Evolutionary conservation across 2,329 filamentous ascomycete species (phyloP).

Genomic region (Chaetomium globosum): DNA sequence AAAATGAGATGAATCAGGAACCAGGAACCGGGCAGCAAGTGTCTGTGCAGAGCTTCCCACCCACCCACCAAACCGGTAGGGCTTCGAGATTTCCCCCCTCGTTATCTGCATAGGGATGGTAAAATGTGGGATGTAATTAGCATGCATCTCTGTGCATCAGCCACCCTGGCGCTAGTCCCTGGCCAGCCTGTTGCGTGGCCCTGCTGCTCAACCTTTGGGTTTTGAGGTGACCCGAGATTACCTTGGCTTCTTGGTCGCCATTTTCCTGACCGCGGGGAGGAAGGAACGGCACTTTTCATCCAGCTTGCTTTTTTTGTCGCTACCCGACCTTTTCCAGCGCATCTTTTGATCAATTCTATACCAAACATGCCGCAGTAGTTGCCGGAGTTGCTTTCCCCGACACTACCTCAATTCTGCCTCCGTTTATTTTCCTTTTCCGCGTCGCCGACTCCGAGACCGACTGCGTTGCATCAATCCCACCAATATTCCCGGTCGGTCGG

Average conservation of each 20-base stretch:
- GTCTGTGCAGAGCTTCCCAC: not conserved
- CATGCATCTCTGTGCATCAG: constrained; percentile 4
- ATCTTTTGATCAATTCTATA: not conserved
- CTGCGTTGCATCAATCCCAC: constrained; percentile 15
- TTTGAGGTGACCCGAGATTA: constrained; percentile 25
- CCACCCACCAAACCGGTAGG: not conserved
- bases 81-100: not conserved
- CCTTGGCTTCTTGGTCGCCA: not conserved
- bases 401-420: not conserved
- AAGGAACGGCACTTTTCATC: constrained; percentile 6
- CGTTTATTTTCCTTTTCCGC: constrained; percentile 1
- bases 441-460: constrained; percentile 2
- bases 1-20: not conserved
- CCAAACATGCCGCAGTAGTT: constrained; percentile 12
- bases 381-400: not conserved
- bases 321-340: not conserved
- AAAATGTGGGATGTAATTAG: no score
- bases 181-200: constrained; percentile 18
- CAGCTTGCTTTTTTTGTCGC: not conserved
- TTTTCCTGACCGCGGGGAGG: constrained; percentile 24
- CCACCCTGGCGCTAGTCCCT: constrained; percentile 15
- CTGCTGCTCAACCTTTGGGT: constrained; percentile 13
- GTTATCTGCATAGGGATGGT: constrained; percentile 2
- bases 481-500: constrained; percentile 8
- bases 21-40: not conserved